These are phyloP conservation scores for Huntiella bhutanensis DNA, from an alignment of 2,329 filamentous ascomycete genomes.

Conservation along the genomic window DNA sequence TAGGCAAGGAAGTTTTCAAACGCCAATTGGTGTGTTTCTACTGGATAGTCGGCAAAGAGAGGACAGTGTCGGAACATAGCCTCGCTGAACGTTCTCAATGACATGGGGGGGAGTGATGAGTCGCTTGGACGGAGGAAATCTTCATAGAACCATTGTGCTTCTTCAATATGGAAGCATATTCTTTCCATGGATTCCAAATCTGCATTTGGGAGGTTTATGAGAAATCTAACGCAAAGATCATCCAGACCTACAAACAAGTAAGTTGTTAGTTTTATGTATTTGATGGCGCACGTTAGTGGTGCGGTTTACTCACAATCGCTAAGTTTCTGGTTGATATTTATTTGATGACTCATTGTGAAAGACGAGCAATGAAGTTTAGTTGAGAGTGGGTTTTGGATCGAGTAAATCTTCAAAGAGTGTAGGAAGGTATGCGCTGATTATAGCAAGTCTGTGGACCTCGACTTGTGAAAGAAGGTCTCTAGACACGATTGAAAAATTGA, in stretches of 20 bases:
- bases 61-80: conserved; percentile 91
- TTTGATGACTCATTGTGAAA: no score
- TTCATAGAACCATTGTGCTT: conserved; percentile 99
- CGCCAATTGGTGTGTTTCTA: conserved; percentile 58
- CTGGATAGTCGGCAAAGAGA: conserved; percentile 61
- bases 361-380: no score
- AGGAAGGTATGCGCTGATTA: no score
- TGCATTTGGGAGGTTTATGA: conserved; percentile 85
- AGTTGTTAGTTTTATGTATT: no score
- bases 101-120: conserved; percentile 66
- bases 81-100: conserved; percentile 67
- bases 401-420: no score
- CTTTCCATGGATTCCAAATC: conserved; percentile 79
- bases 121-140: conserved; percentile 91
- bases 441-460: no score
- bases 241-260: conserved; percentile 47
- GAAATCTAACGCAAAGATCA: conserved; percentile 93
- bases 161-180: conserved; percentile 96
- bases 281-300: no score
- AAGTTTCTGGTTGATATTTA: no score
- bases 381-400: no score
- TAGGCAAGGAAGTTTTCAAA: conserved; percentile 88
- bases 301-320: no score
- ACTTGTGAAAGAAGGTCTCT: no score
- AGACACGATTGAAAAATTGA: no score